A percentile compares a stretch with the other conserved stretches of the same genome.
Evolutionary conservation across 164 flowering plant species (phyloP).

Genomic region (Taxillus chinensis): DNA sequence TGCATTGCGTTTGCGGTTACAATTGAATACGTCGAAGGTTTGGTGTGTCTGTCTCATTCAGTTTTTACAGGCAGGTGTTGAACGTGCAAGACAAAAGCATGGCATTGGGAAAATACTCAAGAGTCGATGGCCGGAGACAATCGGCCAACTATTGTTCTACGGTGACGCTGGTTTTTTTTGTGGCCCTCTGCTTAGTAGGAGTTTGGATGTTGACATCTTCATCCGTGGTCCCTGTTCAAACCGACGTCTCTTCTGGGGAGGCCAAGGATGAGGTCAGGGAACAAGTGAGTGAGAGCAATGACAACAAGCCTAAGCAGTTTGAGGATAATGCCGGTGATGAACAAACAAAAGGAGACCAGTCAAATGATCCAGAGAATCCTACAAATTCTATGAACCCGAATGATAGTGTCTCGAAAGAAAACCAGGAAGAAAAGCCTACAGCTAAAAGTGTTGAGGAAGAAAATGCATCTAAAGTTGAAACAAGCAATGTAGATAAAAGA

Average conservation of each 20-base stretch:
- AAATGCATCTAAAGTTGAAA: slow-evolving; percentile 7
- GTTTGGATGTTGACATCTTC: slow-evolving; percentile 98
- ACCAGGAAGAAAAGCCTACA: slow-evolving; percentile 4
- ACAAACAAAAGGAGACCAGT: slow-evolving; percentile 16
- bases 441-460: not conserved
- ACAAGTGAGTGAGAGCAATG: slow-evolving; percentile 19
- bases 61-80: no score
- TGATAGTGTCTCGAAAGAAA: slow-evolving; percentile 13
- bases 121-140: slow-evolving; percentile 60
- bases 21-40: no score
- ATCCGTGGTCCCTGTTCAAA: slow-evolving; percentile 43
- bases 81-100: slow-evolving; percentile 19
- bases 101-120: slow-evolving; percentile 64
- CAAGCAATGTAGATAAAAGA: slow-evolving; percentile 5
- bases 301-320: slow-evolving; percentile 24
- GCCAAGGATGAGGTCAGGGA: slow-evolving; percentile 35
- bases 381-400: slow-evolving; percentile 12
- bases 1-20: no score
- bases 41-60: no score
- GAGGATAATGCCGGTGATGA: slow-evolving; percentile 52
- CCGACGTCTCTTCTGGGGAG: slow-evolving; percentile 40
- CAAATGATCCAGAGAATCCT: slow-evolving; percentile 14
- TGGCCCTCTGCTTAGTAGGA: slow-evolving; percentile 85
- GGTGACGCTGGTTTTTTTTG: slow-evolving; percentile 61
- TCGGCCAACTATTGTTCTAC: slow-evolving; percentile 64